phyloP scores from a whole-genome alignment of 2,329 filamentous ascomycete species.

The Atkinsonella hypoxylon region DNA sequence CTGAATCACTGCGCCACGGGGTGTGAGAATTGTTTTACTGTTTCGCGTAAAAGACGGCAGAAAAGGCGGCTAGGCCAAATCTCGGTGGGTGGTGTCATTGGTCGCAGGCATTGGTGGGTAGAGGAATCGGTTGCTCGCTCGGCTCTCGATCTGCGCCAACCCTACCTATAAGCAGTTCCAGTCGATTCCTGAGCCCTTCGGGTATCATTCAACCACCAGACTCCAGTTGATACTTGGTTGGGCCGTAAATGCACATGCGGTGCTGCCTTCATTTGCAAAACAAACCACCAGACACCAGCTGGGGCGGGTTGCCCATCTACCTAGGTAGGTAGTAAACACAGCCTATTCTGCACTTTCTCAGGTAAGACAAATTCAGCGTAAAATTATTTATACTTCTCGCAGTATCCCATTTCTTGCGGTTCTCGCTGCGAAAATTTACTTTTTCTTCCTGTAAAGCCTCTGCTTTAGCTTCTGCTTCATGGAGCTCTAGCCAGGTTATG shows the following conservation, averaged over 20 bases:
- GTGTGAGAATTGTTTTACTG: too few relatives aligned
- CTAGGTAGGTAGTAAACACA: neutral
- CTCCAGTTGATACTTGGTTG: neutral
- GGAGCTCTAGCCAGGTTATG: too few relatives aligned
- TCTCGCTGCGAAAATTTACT: neutral
- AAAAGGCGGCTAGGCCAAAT: neutral
- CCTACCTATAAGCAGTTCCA: neutral
- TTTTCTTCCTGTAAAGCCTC: neutral
- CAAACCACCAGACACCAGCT: neutral
- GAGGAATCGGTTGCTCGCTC: neutral
- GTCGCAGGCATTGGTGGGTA: neutral
- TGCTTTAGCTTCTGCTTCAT: too few relatives aligned
- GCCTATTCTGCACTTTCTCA: neutral
- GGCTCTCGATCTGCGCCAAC: neutral
- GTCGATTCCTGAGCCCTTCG: neutral
- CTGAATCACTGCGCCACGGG: too few relatives aligned
- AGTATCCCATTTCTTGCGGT: neutral
- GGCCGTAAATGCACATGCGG: neutral
- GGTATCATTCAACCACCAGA: too few relatives aligned
- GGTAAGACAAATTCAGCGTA: neutral
- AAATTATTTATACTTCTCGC: too few relatives aligned
- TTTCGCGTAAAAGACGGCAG: neutral
- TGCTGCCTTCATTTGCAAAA: neutral
- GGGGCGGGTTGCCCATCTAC: neutral
- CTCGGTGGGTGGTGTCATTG: neutral